Percentiles rank a stretch among this genome's conserved stretches.
Conservation (phyloP, 2,329 filamentous ascomycete genomes). For the Fusarium gaditjirri region DNA sequence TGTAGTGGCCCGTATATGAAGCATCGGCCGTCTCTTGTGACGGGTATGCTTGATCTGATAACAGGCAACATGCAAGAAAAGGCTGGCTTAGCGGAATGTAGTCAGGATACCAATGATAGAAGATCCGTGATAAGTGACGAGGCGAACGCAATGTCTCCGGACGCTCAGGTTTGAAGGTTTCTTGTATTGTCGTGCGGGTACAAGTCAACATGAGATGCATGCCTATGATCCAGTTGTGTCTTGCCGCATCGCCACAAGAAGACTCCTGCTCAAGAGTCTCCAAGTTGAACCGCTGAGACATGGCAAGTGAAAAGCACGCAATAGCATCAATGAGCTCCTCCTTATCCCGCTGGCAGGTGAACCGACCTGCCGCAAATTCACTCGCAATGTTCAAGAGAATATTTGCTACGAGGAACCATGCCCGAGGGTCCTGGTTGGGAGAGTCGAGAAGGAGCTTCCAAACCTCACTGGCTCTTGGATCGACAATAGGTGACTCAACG, state of each 20-base stretch:
- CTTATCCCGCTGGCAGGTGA: not conserved
- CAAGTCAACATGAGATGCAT: too few relatives aligned
- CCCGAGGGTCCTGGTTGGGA: not conserved
- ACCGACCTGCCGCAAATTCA: not conserved
- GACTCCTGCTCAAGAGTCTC: accelerated
- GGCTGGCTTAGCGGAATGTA: not conserved
- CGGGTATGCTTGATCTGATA: not conserved
- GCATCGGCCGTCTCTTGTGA: not conserved
- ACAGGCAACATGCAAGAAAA: not conserved
- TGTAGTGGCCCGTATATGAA: not conserved
- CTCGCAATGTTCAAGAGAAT: not conserved
- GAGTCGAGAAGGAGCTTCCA: not conserved
- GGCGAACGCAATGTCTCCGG: not conserved
- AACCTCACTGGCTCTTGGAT: not conserved
- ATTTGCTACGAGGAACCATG: not conserved
- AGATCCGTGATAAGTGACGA: not conserved
- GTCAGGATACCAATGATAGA: not conserved
- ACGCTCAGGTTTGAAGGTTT: not conserved
- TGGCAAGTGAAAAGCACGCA: not conserved
- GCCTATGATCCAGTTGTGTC: too few relatives aligned
- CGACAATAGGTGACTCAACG: not conserved
- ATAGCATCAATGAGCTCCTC: not conserved
- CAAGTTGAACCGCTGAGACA: not conserved
- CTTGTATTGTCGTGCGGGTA: not conserved
- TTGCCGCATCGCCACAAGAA: not conserved